Evolutionary conservation across 352 stramenopile genomes (phyloP), one percentile per base, ranked within the genome.

Genomic region (Phytopythium chamaehyphon): DNA sequence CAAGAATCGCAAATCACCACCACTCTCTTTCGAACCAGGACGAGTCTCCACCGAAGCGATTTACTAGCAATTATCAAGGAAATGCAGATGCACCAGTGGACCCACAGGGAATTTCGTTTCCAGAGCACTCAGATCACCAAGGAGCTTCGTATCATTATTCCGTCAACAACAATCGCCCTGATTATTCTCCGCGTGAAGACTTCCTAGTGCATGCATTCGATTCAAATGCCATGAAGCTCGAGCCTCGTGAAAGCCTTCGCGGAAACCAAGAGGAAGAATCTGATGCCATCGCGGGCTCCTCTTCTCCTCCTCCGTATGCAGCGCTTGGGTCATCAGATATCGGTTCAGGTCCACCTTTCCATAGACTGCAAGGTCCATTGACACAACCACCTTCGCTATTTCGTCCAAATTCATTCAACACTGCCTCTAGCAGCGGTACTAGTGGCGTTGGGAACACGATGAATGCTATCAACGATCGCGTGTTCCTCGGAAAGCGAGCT

Each of bases 161-260:
- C 31, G 18, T 24, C 31, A 9, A 19, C 36, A n/a, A 66, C 18
- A 55, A 69, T 15, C 64, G 59, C 2, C 62, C 56, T 18, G 70
- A 86, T n/a, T 82, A 66, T 21, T 86, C 76, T 31, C 79, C 79
- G 14, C 70, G 79, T 0, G 79, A 90, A 58, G 76, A 86, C 35
- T 84, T 73, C 47, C 69, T 90, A 28, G 66, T 90, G n/a, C 79
- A 79, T 4, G 79, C 79, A 6, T 90, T 90, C 48, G 72, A 79
- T 9, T 76, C 78, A 4, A 62, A 62, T 28, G 64, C 71, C 1
- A 77, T 90, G 49, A 82, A 77, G 50, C 48, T 90, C 36, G 24
- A 42, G 40, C 7, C 51, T 16, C 24, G 31, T 26, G 26, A 35
- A 9, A 44, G 31, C 24, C 18, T 39, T 8, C 8, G 31, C 21